Percentiles rank a stretch among this genome's conserved stretches.
Evolutionary conservation across 306 rosid species (phyloP).

Genomic region (Dicorynia guianensis): DNA sequence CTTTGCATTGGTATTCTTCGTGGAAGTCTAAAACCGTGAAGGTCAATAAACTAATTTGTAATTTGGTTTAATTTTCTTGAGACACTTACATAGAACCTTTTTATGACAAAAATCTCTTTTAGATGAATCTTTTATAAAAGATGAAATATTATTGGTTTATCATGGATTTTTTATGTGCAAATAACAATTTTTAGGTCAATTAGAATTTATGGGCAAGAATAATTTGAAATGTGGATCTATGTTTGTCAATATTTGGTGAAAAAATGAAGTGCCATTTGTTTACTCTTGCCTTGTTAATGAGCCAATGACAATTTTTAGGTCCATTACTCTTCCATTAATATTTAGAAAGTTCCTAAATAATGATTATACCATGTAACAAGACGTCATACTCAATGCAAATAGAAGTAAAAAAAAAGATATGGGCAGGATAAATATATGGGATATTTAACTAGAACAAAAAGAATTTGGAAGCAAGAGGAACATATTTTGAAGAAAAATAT

Average conservation of each 20-base stretch:
- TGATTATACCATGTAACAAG: too few relatives aligned
- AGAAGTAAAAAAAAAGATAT: too few relatives aligned
- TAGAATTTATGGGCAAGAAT: too few relatives aligned
- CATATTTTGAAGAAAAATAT: not conserved
- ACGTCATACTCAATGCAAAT: not conserved
- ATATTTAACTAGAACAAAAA: not conserved
- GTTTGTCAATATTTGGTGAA: too few relatives aligned
- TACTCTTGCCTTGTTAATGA: too few relatives aligned
- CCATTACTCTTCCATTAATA: too few relatives aligned
- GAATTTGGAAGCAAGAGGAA: not conserved
- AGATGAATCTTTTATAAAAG: slow-evolving; percentile 1
- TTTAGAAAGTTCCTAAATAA: not conserved
- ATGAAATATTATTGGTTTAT: not conserved
- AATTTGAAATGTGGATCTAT: too few relatives aligned
- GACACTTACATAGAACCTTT: not conserved
- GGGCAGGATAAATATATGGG: not conserved
- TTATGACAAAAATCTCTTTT: not conserved
- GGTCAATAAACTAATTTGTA: too few relatives aligned
- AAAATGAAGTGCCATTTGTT: too few relatives aligned
- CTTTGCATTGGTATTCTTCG: slow-evolving; percentile 12
- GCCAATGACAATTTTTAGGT: not conserved
- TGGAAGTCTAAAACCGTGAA: too few relatives aligned
- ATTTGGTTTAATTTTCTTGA: slow-evolving; percentile 26
- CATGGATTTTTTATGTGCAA: too few relatives aligned
- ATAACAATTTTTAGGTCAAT: too few relatives aligned